phyloP scores from a whole-genome alignment of 768 basidiomycete genomes.

The Kwoniella newhampshirensis region DNA sequence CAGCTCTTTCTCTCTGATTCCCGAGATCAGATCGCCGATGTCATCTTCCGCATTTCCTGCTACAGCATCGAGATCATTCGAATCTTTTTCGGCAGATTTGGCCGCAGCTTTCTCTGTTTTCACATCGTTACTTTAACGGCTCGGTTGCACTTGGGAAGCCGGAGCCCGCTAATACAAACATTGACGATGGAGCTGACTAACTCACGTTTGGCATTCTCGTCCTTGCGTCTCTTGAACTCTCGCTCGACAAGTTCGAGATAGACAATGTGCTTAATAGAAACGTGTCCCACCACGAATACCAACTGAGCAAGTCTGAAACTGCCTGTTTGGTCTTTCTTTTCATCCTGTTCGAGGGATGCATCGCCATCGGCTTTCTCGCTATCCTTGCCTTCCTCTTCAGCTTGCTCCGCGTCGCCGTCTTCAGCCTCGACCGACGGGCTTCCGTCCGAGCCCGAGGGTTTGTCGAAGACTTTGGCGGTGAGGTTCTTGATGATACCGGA shows the following conservation, averaged over 20 bases:
- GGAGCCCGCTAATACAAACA: not conserved
- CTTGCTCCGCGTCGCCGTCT: constrained; percentile 3
- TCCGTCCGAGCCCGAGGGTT: not conserved
- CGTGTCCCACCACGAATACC: constrained; percentile 93
- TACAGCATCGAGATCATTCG: constrained; percentile 93
- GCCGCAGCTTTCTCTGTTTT: constrained; percentile 60
- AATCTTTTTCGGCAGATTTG: constrained; percentile 55
- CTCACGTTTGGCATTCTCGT: constrained; percentile 76
- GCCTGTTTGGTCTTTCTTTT: constrained; percentile 58
- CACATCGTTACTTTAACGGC: too few relatives aligned
- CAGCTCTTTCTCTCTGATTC: constrained; percentile 79
- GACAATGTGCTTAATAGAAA: constrained; percentile 96
- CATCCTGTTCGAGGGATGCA: not conserved
- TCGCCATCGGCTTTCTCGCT: not conserved
- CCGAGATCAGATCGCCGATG: constrained; percentile 86
- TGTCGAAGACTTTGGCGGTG: constrained; percentile 67
- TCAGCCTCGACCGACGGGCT: constrained; percentile 8
- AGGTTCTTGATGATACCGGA: constrained; percentile 76
- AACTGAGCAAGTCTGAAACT: constrained; percentile 87
- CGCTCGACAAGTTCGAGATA: constrained; percentile 92
- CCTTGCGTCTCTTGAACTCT: constrained; percentile 95
- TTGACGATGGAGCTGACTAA: constrained; percentile 4
- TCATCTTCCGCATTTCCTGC: constrained; percentile 98
- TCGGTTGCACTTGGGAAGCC: too few relatives aligned
- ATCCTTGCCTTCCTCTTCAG: not conserved